A percentile compares a stretch with the other conserved stretches of the same genome.
Conservation (phyloP, 139 green algal genomes). For the Pleodorina starrii region DNA sequence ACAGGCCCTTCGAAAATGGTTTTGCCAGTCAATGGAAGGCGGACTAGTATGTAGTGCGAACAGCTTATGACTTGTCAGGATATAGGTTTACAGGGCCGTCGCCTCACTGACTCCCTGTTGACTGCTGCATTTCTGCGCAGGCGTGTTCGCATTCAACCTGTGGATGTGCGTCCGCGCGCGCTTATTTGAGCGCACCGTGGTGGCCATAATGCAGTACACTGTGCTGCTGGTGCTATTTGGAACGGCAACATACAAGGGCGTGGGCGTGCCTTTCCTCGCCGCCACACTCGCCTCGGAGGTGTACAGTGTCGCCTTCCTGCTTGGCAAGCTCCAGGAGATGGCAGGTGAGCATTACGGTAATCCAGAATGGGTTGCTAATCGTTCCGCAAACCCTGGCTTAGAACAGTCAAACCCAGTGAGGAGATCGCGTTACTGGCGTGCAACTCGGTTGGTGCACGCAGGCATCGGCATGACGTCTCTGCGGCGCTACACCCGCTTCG, state of each 20-base stretch:
- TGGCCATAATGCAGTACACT: conserved; percentile 78
- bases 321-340: conserved; percentile 57
- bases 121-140: conserved; percentile 49
- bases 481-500: background rate
- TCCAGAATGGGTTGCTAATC: too few species aligned
- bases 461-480: background rate
- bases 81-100: too few species aligned
- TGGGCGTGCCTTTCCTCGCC: conserved; percentile 61
- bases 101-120: too few species aligned
- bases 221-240: conserved; percentile 79
- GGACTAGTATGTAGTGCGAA: too few species aligned
- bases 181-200: conserved; percentile 36
- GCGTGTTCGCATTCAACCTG: conserved; percentile 85
- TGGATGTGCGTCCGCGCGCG: conserved; percentile 73
- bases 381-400: too few species aligned
- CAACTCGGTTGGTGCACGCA: background rate
- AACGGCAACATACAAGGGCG: conserved; percentile 73
- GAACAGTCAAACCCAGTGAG: too few species aligned
- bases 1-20: too few species aligned
- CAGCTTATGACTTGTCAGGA: too few species aligned
- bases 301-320: conserved; percentile 50
- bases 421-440: too few species aligned
- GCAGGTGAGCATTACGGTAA: conserved; percentile 33
- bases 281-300: conserved; percentile 57
- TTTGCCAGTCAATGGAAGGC: too few species aligned